Evolutionary conservation across 1,284 basidiomycete genomes (phyloP).

Genomic region (Gastroboletus turbinatus): DNA sequence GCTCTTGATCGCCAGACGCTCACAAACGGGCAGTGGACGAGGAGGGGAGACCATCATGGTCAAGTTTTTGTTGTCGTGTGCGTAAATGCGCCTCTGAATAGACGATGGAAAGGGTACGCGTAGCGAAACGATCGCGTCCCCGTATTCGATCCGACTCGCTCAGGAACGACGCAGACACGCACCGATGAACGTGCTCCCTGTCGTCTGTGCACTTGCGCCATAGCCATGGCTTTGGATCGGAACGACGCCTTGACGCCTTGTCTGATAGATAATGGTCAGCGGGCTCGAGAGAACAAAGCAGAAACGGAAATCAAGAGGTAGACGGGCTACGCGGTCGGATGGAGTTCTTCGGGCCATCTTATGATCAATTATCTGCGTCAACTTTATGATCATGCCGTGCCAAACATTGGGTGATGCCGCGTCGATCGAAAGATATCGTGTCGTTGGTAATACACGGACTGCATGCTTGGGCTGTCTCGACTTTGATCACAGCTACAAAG

Average conservation of each 20-base stretch:
- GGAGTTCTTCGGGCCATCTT: background rate
- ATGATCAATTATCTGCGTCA: background rate
- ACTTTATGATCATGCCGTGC: too few relatives aligned
- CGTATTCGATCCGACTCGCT: background rate
- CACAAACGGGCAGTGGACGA: background rate
- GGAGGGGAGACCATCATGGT: background rate
- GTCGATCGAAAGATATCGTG: background rate
- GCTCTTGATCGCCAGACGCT: background rate
- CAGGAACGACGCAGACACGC: background rate
- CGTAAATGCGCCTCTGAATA: background rate
- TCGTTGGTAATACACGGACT: background rate
- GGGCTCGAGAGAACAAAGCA: background rate
- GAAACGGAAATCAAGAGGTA: background rate
- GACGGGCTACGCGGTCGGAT: background rate
- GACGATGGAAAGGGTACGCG: background rate
- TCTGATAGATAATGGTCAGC: background rate
- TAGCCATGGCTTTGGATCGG: background rate
- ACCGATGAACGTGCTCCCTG: background rate
- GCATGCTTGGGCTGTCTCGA: background rate
- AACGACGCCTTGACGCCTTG: background rate
- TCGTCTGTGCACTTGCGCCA: background rate
- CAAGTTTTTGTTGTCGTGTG: background rate
- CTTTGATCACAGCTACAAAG: background rate
- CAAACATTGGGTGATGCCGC: background rate
- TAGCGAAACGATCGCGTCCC: background rate